Conservation (phyloP, 192 early-diverging fungal species). For the Podila epigama region DNA sequence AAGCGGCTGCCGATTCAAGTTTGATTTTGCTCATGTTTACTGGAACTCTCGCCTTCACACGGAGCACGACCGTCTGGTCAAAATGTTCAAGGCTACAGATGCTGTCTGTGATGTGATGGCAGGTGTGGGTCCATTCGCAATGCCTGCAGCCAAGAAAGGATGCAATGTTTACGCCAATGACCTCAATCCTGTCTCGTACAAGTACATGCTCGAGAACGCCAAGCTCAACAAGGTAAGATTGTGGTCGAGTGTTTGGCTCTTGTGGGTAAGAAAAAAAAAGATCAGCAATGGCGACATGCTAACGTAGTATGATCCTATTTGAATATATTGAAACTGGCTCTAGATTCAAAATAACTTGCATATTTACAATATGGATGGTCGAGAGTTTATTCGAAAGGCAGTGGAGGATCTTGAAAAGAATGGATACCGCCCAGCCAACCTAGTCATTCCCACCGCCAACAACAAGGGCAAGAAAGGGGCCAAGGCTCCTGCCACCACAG, state of each 20-base stretch:
- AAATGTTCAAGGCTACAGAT: constrained; percentile 71
- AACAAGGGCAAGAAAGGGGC: constrained; percentile 32
- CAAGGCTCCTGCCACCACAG: constrained; percentile 12
- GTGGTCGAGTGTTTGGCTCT: not conserved
- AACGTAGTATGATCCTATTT: not conserved
- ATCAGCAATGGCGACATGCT: not conserved
- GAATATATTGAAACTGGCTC: too few relatives aligned
- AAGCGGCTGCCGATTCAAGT: constrained; percentile 87
- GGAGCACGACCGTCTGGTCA: constrained; percentile 94
- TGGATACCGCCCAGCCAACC: constrained; percentile 24
- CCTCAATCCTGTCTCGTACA: constrained; percentile 90
- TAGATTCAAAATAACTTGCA: constrained; percentile 69
- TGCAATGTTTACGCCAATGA: constrained; percentile 96
- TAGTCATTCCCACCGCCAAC: constrained; percentile 5
- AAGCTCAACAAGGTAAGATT: constrained; percentile 86
- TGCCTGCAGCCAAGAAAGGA: constrained; percentile 88
- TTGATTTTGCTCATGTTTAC: constrained; percentile 98
- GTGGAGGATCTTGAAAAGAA: constrained; percentile 67
- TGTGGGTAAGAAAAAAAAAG: not conserved
- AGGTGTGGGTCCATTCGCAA: constrained; percentile 96
- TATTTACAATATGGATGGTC: constrained; percentile 90
- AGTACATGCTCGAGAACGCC: constrained; percentile 85
- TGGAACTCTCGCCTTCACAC: constrained; percentile 98
- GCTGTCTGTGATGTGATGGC: constrained; percentile 95
- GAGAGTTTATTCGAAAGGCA: constrained; percentile 86